phyloP scores from a whole-genome alignment of 1,284 basidiomycete genomes.

The Moniliella sp. region DNA sequence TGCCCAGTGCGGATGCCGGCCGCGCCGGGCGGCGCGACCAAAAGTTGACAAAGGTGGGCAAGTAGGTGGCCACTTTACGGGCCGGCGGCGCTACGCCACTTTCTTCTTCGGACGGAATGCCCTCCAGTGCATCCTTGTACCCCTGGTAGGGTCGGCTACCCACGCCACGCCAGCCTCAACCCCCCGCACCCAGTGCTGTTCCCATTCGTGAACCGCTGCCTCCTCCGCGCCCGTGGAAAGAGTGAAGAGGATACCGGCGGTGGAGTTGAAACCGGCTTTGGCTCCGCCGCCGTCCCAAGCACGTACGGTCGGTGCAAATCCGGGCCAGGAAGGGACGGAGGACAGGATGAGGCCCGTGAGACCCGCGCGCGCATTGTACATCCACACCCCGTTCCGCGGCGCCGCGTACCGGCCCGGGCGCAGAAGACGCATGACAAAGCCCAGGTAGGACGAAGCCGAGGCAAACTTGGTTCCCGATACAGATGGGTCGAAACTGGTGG shows the following conservation, averaged over 20 bases:
- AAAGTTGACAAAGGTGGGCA: conserved; percentile 13
- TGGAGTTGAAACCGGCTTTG: neutral
- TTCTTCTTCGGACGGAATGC: conserved; percentile 2
- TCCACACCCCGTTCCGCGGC: neutral
- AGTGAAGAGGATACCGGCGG: neutral
- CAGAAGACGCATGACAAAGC: neutral
- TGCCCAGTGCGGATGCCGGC: conserved; percentile 7
- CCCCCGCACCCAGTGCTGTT: neutral
- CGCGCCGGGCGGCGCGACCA: conserved; percentile 4
- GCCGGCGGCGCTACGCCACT: neutral
- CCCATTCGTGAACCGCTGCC: neutral
- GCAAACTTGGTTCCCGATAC: conserved; percentile 1
- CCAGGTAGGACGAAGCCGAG: conserved; percentile 1
- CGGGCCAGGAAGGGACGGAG: neutral
- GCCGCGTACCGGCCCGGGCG: neutral
- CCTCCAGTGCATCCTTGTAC: conserved; percentile 2
- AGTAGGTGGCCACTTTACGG: conserved; percentile 8
- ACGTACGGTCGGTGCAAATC: neutral
- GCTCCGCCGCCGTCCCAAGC: neutral
- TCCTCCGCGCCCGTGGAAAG: neutral
- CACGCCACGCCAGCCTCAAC: conserved; percentile 1
- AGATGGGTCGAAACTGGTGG: neutral
- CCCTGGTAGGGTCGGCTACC: conserved; percentile 2
- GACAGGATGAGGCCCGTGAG: conserved; percentile 5
- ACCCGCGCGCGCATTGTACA: neutral